Conservation (phyloP, 768 basidiomycete genomes). For the Mycena latifolia region DNA sequence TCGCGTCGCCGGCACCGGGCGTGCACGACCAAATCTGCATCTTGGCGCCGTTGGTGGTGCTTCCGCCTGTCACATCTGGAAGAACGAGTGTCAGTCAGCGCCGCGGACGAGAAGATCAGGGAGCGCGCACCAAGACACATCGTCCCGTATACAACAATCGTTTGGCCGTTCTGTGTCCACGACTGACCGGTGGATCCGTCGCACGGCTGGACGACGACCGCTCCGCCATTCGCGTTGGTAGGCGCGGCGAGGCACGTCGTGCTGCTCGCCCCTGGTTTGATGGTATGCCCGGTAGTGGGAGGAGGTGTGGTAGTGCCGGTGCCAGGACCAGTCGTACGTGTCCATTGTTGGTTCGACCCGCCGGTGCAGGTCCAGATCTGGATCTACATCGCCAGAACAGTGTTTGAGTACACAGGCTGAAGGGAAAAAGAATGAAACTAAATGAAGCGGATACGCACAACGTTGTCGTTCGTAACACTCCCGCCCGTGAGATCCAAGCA, state of each 20-base stretch:
- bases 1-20: constrained; percentile 25
- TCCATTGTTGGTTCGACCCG: constrained; percentile 15
- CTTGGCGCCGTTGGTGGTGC: constrained; percentile 38
- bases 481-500: constrained; percentile 26
- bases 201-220: constrained; percentile 17
- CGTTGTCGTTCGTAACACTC: constrained; percentile 33
- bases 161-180: constrained; percentile 16
- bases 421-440: not conserved
- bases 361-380: constrained; percentile 15
- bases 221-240: not conserved
- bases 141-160: constrained; percentile 14
- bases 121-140: constrained; percentile 37
- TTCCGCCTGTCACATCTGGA: constrained; percentile 36
- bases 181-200: constrained; percentile 17
- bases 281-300: constrained; percentile 8
- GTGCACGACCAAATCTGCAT: constrained; percentile 41
- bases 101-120: not conserved
- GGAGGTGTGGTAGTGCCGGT: not conserved
- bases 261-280: constrained; percentile 3
- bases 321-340: constrained; percentile 25
- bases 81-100: not conserved
- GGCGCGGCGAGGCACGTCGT: constrained; percentile 8
- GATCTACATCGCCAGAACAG: not conserved
- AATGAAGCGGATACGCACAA: not conserved
- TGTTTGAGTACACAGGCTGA: not conserved